Percentiles rank a stretch among this genome's conserved stretches.
phyloP scores from a whole-genome alignment of 768 basidiomycete species.

The Pilatotrama ljubarskyi region DNA sequence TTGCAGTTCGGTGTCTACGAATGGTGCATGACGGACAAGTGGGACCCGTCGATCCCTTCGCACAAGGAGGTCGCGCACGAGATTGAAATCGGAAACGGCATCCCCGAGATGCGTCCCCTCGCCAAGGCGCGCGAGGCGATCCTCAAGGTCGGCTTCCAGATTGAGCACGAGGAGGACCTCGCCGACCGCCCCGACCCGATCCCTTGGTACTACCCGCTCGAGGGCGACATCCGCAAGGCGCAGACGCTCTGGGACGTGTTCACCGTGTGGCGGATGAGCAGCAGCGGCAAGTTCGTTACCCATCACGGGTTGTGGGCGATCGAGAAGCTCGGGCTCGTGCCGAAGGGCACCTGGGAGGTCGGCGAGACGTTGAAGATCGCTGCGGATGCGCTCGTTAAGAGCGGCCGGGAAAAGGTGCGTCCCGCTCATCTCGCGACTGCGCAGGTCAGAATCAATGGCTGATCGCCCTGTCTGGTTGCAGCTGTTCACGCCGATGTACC shows the following conservation, averaged over 20 bases:
- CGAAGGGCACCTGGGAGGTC: conserved; percentile 91
- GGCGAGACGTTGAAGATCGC: conserved; percentile 87
- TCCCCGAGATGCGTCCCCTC: conserved; percentile 93
- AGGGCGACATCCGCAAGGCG: conserved; percentile 89
- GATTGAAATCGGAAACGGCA: conserved; percentile 94
- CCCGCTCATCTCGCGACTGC: background rate
- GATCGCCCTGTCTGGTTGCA: conserved; percentile 30
- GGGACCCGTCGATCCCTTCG: conserved; percentile 81
- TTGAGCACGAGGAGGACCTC: conserved; percentile 92
- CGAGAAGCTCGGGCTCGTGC: conserved; percentile 78
- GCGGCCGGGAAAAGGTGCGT: conserved; percentile 82
- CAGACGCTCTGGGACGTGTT: conserved; percentile 93
- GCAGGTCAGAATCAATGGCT: background rate
- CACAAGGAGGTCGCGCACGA: conserved; percentile 92
- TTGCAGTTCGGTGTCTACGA: conserved; percentile 94
- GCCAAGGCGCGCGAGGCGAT: conserved; percentile 72
- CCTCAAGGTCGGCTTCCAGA: conserved; percentile 78
- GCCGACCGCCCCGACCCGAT: conserved; percentile 77
- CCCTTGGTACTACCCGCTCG: conserved; percentile 96
- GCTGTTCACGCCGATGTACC: conserved; percentile 89
- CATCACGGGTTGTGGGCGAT: conserved; percentile 76
- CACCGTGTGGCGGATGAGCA: conserved; percentile 88
- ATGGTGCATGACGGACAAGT: conserved; percentile 97
- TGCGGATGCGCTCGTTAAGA: conserved; percentile 73
- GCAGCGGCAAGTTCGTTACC: conserved; percentile 80